phyloP scores from a whole-genome alignment of 1,284 basidiomycete genomes.

The Thecaphora thlaspeos region DNA sequence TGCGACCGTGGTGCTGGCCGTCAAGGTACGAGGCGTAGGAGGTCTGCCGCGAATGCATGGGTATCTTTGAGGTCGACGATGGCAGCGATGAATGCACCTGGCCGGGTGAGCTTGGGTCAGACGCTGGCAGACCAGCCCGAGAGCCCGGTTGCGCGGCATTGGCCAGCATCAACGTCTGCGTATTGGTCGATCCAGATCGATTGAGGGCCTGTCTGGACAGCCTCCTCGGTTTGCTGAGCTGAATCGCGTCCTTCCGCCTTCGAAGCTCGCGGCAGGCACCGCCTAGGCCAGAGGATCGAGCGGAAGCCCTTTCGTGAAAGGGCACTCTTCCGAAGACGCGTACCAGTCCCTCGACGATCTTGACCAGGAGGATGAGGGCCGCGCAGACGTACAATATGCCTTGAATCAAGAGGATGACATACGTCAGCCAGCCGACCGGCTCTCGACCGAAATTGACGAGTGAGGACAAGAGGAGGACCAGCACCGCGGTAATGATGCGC shows the following conservation, averaged over 20 bases:
- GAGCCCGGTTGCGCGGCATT: conserved; percentile 15
- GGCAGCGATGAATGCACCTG: conserved; percentile 21
- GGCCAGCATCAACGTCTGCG: conserved; percentile 25
- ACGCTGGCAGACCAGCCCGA: conserved; percentile 14
- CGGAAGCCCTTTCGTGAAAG: conserved; percentile 68
- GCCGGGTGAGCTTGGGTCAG: conserved; percentile 10
- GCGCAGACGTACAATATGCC: conserved; percentile 80
- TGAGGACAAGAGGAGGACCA: conserved; percentile 82
- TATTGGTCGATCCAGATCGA: conserved; percentile 11
- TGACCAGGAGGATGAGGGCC: conserved; percentile 75
- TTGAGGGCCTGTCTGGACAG: conserved; percentile 1
- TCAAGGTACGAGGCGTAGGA: conserved; percentile 45
- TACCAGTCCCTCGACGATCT: conserved; percentile 76
- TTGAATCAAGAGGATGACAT: conserved; percentile 83
- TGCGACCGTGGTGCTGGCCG: conserved; percentile 22
- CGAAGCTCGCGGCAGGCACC: conserved; percentile 44
- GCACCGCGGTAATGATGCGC: conserved; percentile 81
- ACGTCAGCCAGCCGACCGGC: conserved; percentile 77
- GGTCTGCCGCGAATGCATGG: conserved; percentile 40
- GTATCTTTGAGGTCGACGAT: conserved; percentile 26
- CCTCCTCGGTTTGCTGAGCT: conserved; percentile 23
- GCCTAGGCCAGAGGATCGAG: conserved; percentile 36
- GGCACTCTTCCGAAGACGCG: conserved; percentile 76
- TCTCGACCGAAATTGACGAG: conserved; percentile 64
- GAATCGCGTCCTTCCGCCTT: conserved; percentile 29